Conservation (phyloP, 2,329 filamentous ascomycete species). For the Akanthomyces dipterigenus region DNA sequence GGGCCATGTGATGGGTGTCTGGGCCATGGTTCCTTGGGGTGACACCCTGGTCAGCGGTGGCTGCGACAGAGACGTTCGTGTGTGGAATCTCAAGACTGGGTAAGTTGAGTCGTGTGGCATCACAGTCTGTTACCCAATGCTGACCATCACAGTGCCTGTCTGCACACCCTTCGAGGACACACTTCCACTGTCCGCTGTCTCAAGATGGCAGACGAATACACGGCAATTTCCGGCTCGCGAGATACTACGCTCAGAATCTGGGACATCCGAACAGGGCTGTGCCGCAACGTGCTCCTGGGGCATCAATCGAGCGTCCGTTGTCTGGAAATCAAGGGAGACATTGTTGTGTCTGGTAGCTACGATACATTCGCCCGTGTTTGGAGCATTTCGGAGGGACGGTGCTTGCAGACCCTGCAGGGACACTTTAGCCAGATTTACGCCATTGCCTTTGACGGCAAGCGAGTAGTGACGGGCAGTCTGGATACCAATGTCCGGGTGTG, state of each 20-base stretch:
- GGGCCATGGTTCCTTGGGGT: conserved; percentile 98
- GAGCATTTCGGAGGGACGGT: conserved; percentile 94
- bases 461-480: conserved; percentile 90
- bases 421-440: conserved; percentile 99
- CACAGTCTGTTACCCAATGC: not conserved
- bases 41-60: conserved; percentile 93
- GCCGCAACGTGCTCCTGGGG: conserved; percentile 84
- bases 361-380: conserved; percentile 95
- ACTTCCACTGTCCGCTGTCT: conserved; percentile 94
- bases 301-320: conserved; percentile 95
- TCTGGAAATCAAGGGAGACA: conserved; percentile 90
- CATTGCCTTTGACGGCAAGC: conserved; percentile 90
- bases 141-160: conserved; percentile 49
- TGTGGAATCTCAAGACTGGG: conserved; percentile 95
- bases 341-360: conserved; percentile 97
- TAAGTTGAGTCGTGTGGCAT: conserved; percentile 35
- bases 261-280: conserved; percentile 84
- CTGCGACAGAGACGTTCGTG: conserved; percentile 91
- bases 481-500: conserved; percentile 97
- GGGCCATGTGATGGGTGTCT: conserved; percentile 98
- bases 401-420: conserved; percentile 79
- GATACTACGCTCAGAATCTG: conserved; percentile 93
- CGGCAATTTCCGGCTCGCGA: conserved; percentile 91
- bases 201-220: conserved; percentile 93
- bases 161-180: conserved; percentile 84